Percentiles rank a stretch among this genome's conserved stretches.
Conservation (phyloP, 106 monocot species). For the Vanilla planifolia region DNA sequence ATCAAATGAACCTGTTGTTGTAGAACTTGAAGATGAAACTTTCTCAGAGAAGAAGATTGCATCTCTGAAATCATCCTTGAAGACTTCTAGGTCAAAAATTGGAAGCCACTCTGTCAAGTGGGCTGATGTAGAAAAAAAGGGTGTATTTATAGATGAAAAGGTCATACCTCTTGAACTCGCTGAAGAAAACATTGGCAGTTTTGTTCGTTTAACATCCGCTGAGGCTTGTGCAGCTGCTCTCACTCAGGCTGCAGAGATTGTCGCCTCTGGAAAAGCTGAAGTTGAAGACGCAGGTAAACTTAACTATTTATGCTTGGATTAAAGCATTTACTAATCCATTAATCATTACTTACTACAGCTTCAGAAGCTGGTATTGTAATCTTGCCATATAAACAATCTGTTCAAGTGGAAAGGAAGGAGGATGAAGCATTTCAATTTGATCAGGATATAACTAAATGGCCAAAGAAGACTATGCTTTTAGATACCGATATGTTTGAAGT, state of each 20-base stretch:
- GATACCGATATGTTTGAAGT: slow-evolving; percentile 87
- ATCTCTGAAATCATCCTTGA: slow-evolving; percentile 60
- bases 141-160: slow-evolving; percentile 14
- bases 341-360: slow-evolving; percentile 21
- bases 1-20: neutral
- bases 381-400: slow-evolving; percentile 31
- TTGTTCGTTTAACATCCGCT: slow-evolving; percentile 51
- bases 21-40: slow-evolving; percentile 6
- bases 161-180: slow-evolving; percentile 10
- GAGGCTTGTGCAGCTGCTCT: slow-evolving; percentile 83
- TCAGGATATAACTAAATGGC: slow-evolving; percentile 66
- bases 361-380: slow-evolving; percentile 74
- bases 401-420: slow-evolving; percentile 14
- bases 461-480: slow-evolving; percentile 80
- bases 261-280: slow-evolving; percentile 52
- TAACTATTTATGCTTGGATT: neutral
- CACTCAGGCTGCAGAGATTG: slow-evolving; percentile 44
- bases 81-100: slow-evolving; percentile 24
- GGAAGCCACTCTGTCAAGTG: slow-evolving; percentile 52
- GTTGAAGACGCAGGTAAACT: slow-evolving; percentile 61
- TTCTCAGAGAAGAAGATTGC: slow-evolving; percentile 1
- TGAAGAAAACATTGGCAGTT: slow-evolving; percentile 30
- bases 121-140: slow-evolving; percentile 45
- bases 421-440: slow-evolving; percentile 43
- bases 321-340: neutral